Percentiles rank a stretch among this genome's conserved stretches.
Conservation (phyloP, 1,139 yeast species). For the Debaryomycetaceae sp. region DNA sequence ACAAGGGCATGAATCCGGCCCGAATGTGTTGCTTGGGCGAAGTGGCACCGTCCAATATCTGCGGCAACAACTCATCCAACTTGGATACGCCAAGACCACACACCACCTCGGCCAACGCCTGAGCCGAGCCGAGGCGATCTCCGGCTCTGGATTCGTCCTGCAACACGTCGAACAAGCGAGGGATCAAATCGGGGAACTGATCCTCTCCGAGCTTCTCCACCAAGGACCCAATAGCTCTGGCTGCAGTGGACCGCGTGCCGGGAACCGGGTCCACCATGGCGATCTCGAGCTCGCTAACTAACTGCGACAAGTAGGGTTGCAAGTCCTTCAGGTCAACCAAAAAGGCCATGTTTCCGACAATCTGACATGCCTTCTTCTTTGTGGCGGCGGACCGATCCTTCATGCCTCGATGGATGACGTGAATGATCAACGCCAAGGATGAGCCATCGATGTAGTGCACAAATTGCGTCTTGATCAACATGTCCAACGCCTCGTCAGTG, state of each 20-base stretch:
- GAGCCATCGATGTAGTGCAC: conserved; percentile 98
- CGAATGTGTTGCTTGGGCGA: conserved; percentile 67
- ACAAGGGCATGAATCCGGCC: conserved; percentile 89
- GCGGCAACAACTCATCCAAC: conserved; percentile 84
- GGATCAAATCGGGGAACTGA: conserved; percentile 87
- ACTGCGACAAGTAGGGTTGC: conserved; percentile 71
- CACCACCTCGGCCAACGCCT: conserved; percentile 90
- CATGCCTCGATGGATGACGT: conserved; percentile 94
- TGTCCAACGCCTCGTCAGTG: conserved; percentile 85
- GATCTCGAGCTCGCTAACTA: conserved; percentile 77
- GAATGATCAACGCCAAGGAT: conserved; percentile 88
- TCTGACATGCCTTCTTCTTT: conserved; percentile 92
- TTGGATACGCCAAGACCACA: conserved; percentile 86
- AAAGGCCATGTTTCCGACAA: conserved; percentile 98
- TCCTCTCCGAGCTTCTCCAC: conserved; percentile 97
- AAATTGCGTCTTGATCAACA: conserved; percentile 83
- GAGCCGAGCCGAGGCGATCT: conserved; percentile 95
- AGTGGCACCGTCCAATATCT: conserved; percentile 68
- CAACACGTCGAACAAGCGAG: conserved; percentile 71
- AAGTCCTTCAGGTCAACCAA: conserved; percentile 86
- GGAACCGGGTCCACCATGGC: conserved; percentile 99
- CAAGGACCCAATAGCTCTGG: conserved; percentile 92
- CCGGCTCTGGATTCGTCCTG: conserved; percentile 81
- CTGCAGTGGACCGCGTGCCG: conserved; percentile 93
- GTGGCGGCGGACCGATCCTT: conserved; percentile 87